Percentiles rank a stretch among this genome's conserved stretches.
These are phyloP conservation scores for Tardiomyces depauwii DNA, from an alignment of 1,139 yeast genomes.

Conservation along the genomic window DNA sequence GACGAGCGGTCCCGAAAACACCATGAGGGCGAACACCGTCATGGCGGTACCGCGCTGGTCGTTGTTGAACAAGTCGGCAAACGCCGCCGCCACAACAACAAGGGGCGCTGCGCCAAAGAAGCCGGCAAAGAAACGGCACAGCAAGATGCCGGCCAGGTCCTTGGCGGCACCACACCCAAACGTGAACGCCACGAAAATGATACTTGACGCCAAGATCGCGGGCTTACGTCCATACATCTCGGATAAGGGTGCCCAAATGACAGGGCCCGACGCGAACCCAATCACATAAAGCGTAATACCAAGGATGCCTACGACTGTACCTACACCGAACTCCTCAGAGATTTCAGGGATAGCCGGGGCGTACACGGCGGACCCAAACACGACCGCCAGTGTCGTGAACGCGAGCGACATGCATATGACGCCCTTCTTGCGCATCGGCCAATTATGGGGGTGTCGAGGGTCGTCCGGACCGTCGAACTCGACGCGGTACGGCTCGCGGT, in stretches of 20 bases:
- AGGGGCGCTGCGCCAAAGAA: slow-evolving; percentile 72
- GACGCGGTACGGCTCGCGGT: slow-evolving; percentile 36
- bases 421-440: slow-evolving; percentile 21
- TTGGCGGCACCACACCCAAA: slow-evolving; percentile 69
- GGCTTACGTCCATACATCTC: slow-evolving; percentile 63
- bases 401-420: neutral
- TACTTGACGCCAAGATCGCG: slow-evolving; percentile 40
- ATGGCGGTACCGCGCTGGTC: slow-evolving; percentile 59
- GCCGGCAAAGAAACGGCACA: slow-evolving; percentile 71
- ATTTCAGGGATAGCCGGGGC: slow-evolving; percentile 26
- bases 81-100: slow-evolving; percentile 76
- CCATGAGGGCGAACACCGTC: slow-evolving; percentile 52
- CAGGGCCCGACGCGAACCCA: slow-evolving; percentile 77
- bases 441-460: slow-evolving; percentile 40
- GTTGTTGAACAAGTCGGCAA: slow-evolving; percentile 65
- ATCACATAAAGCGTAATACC: slow-evolving; percentile 62
- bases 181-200: slow-evolving; percentile 45
- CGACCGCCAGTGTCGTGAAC: slow-evolving; percentile 10
- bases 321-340: slow-evolving; percentile 19
- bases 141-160: slow-evolving; percentile 59
- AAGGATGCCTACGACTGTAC: slow-evolving; percentile 31
- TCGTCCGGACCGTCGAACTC: slow-evolving; percentile 42
- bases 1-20: slow-evolving; percentile 65
- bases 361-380: slow-evolving; percentile 35
- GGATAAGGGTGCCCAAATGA: slow-evolving; percentile 69